phyloP scores from a whole-genome alignment of 208 protist genomes.

The Trypanosoma conorhini region DNA sequence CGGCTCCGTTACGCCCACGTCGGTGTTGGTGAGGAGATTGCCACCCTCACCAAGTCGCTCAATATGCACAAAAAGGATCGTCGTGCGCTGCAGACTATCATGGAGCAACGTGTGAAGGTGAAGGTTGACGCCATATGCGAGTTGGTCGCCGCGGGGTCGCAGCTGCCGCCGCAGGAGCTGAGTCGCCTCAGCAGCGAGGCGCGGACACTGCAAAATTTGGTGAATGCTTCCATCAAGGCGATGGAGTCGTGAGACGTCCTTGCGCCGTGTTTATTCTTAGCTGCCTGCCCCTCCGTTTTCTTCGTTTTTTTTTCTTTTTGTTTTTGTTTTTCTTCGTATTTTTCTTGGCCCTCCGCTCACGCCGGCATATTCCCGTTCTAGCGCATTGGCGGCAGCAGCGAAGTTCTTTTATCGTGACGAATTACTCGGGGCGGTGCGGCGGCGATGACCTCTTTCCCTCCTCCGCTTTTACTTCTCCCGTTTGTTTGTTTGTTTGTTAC shows the following conservation, averaged over 20 bases:
- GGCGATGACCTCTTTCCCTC: neutral
- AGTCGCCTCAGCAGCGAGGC: slow-evolving; percentile 36
- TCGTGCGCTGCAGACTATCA: slow-evolving; percentile 80
- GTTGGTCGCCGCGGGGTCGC: slow-evolving; percentile 18
- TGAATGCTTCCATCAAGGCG: slow-evolving; percentile 71
- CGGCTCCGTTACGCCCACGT: neutral
- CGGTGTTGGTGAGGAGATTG: slow-evolving; percentile 24
- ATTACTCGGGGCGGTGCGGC: neutral
- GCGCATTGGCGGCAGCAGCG: too few relatives aligned
- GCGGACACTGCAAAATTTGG: slow-evolving; percentile 56
- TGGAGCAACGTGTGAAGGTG: slow-evolving; percentile 81
- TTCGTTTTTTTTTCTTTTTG: neutral
- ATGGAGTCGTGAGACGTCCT: slow-evolving; percentile 47
- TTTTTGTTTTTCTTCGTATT: slow-evolving; percentile 11
- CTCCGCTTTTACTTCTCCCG: neutral
- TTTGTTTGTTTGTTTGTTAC: neutral
- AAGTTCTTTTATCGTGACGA: too few relatives aligned
- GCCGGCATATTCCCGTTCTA: too few relatives aligned
- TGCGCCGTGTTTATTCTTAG: neutral
- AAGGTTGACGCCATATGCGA: slow-evolving; percentile 80
- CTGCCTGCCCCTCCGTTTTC: neutral
- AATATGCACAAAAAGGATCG: slow-evolving; percentile 75
- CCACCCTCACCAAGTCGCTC: slow-evolving; percentile 18
- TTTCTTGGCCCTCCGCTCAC: neutral
- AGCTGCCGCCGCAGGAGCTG: slow-evolving; percentile 6